phyloP scores from a whole-genome alignment of 2,329 filamentous ascomycete genomes.

The Phyllosticta capitalensis region DNA sequence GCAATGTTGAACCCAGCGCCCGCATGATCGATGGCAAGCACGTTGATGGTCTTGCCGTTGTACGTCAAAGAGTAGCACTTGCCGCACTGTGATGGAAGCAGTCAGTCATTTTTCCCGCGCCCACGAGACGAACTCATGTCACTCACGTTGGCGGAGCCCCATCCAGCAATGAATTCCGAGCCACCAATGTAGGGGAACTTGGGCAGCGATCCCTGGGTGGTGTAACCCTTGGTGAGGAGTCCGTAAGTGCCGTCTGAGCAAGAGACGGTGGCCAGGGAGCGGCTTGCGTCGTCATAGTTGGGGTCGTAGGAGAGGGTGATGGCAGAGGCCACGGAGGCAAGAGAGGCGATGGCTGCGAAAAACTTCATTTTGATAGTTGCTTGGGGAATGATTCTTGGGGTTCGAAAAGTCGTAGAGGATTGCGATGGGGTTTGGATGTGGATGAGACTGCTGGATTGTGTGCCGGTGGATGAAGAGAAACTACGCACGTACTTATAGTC shows the following conservation, averaged over 20 bases:
- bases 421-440: background rate
- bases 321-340: conserved; percentile 10
- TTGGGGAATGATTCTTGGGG: background rate
- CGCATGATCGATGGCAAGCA: conserved; percentile 40
- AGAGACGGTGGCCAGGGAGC: conserved; percentile 48
- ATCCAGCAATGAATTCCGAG: conserved; percentile 37
- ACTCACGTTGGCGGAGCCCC: conserved; percentile 30
- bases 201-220: conserved; percentile 36
- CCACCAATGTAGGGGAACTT: conserved; percentile 42
- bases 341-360: conserved; percentile 8
- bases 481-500: background rate
- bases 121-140: background rate
- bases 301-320: conserved; percentile 57
- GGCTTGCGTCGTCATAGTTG: conserved; percentile 54
- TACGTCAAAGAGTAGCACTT: conserved; percentile 44
- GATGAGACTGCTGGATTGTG: background rate
- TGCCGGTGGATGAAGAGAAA: background rate
- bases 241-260: conserved; percentile 63
- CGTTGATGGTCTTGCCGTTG: conserved; percentile 37
- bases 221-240: conserved; percentile 52
- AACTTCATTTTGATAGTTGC: conserved; percentile 10
- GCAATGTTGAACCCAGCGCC: conserved; percentile 42
- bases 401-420: background rate
- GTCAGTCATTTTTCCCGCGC: background rate
- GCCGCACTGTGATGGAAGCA: conserved; percentile 34